These are phyloP conservation scores for Hymenoscyphus repandus DNA, from an alignment of 2,329 filamentous ascomycete genomes.

Conservation along the genomic window DNA sequence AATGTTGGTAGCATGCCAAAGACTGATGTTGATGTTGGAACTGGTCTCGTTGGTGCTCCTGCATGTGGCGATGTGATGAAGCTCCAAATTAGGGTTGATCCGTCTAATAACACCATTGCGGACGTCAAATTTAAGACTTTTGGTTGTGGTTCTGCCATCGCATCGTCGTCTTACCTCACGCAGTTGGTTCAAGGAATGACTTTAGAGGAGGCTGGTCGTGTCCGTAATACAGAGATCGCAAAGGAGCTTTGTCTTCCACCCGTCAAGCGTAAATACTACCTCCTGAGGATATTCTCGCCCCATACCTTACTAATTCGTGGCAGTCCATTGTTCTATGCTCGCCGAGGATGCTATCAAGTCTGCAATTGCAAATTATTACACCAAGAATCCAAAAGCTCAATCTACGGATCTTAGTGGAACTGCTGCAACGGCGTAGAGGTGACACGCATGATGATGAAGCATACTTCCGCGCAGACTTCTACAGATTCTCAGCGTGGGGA, in stretches of 20 bases:
- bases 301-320: slow-evolving; percentile 23
- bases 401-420: slow-evolving; percentile 74
- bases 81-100: slow-evolving; percentile 88
- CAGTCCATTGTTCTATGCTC: slow-evolving; percentile 88
- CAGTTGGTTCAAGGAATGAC: slow-evolving; percentile 95
- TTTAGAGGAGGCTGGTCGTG: slow-evolving; percentile 83
- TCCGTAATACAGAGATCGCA: slow-evolving; percentile 97
- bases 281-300: slow-evolving; percentile 9
- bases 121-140: slow-evolving; percentile 99
- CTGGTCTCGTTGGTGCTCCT: slow-evolving; percentile 84
- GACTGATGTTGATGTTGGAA: slow-evolving; percentile 76
- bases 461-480: slow-evolving; percentile 21
- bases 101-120: slow-evolving; percentile 78
- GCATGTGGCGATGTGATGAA: slow-evolving; percentile 94
- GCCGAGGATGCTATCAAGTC: slow-evolving; percentile 91
- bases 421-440: slow-evolving; percentile 60
- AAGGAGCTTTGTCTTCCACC: slow-evolving; percentile 89
- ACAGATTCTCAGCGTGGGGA: slow-evolving; percentile 18
- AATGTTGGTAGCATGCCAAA: slow-evolving; percentile 79
- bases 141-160: slow-evolving; percentile 90
- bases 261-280: slow-evolving; percentile 65
- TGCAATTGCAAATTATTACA: slow-evolving; percentile 85
- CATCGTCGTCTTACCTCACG: slow-evolving; percentile 88
- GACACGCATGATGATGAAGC: slow-evolving; percentile 50
- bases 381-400: slow-evolving; percentile 75